Percentiles rank a stretch among this genome's conserved stretches.
phyloP scores from a whole-genome alignment of 176 grass and related monocot species.

The Carex cristatella region DNA sequence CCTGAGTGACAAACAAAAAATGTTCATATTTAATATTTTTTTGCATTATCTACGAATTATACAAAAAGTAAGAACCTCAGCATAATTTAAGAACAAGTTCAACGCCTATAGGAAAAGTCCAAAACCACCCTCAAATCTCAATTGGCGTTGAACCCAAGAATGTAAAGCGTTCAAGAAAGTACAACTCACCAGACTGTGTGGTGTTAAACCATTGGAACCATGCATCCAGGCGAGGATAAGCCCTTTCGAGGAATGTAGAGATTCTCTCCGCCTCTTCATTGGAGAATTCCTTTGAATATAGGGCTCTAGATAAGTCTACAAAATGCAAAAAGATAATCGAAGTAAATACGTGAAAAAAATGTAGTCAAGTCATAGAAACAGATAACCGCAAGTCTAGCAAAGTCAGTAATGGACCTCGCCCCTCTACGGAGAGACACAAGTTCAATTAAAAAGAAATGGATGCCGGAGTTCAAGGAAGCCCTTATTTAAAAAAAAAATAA shows the following conservation, averaged over 20 bases:
- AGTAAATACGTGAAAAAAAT: slow-evolving; percentile 8
- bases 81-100: not conserved
- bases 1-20: slow-evolving; percentile 30
- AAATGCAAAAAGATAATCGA: not conserved
- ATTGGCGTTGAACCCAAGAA: not conserved
- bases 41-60: not conserved
- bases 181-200: slow-evolving; percentile 67
- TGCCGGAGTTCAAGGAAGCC: too few species aligned
- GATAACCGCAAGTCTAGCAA: too few species aligned
- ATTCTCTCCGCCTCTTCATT: slow-evolving; percentile 59
- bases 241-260: slow-evolving; percentile 73
- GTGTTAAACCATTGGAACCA: slow-evolving; percentile 99
- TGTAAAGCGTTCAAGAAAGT: slow-evolving; percentile 6
- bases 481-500: not conserved
- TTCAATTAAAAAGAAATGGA: too few species aligned
- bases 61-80: slow-evolving; percentile 18
- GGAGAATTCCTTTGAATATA: slow-evolving; percentile 57
- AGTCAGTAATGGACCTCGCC: too few species aligned
- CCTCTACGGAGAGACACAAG: too few species aligned
- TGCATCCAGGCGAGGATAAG: slow-evolving; percentile 66
- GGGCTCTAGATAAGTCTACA: slow-evolving; percentile 67
- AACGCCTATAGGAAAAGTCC: not conserved
- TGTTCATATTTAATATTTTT: not conserved
- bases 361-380: not conserved
- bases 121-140: not conserved